phyloP scores from a whole-genome alignment of 1,284 basidiomycete species.

The Ganoderma meredithae region DNA sequence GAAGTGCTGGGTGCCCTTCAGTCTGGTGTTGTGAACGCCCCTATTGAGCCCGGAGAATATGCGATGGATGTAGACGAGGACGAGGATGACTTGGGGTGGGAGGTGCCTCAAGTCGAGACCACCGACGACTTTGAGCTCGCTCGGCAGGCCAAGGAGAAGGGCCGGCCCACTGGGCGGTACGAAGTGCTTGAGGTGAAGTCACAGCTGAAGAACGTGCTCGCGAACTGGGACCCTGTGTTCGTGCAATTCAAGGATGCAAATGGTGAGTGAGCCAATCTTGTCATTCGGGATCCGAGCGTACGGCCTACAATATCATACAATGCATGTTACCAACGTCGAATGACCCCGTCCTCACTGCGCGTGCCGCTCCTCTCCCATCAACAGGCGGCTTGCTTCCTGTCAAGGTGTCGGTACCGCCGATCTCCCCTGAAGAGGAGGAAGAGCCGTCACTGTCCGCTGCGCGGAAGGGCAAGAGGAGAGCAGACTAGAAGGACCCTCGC shows the following conservation, averaged over 20 bases:
- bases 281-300: neutral
- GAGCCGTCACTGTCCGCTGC: slow-evolving; percentile 36
- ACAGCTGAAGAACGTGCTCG: slow-evolving; percentile 56
- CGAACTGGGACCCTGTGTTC: slow-evolving; percentile 71
- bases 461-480: slow-evolving; percentile 60
- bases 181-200: slow-evolving; percentile 55
- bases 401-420: slow-evolving; percentile 49
- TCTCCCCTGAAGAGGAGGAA: slow-evolving; percentile 55
- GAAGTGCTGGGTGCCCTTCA: slow-evolving; percentile 68
- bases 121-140: slow-evolving; percentile 73
- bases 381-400: slow-evolving; percentile 53
- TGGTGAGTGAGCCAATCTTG: slow-evolving; percentile 50
- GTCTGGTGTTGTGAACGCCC: slow-evolving; percentile 47
- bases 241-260: slow-evolving; percentile 65
- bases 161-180: slow-evolving; percentile 56
- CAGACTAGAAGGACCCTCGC: slow-evolving; percentile 18
- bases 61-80: slow-evolving; percentile 40
- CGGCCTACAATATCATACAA: slow-evolving; percentile 1
- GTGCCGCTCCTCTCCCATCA: slow-evolving; percentile 6
- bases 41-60: slow-evolving; percentile 30
- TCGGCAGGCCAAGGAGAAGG: slow-evolving; percentile 57
- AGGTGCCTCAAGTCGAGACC: slow-evolving; percentile 51
- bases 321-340: slow-evolving; percentile 5
- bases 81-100: slow-evolving; percentile 31
- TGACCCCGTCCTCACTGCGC: slow-evolving; percentile 7